Percentiles rank a stretch among this genome's conserved stretches.
phyloP scores from a whole-genome alignment of 73 alveolate genomes.

The Symbiodinium natans region DNA sequence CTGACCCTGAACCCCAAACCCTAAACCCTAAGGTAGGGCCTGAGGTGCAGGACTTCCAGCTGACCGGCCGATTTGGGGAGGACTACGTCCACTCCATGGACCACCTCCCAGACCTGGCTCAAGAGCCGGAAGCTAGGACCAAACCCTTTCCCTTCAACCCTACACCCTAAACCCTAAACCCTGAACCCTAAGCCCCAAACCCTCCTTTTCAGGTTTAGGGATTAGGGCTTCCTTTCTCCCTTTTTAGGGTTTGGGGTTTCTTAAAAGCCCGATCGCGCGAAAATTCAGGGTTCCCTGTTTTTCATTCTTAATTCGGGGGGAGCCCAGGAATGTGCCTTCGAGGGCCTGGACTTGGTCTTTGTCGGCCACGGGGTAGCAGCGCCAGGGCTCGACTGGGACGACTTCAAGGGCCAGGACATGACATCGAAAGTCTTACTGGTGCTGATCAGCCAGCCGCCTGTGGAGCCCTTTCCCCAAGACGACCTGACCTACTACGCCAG shows the following conservation, averaged over 20 bases:
- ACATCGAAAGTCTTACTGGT: neutral
- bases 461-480: slow-evolving; percentile 40
- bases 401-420: slow-evolving; percentile 35
- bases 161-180: too few species aligned
- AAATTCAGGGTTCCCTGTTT: too few species aligned
- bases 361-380: slow-evolving; percentile 63
- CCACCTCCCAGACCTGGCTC: neutral
- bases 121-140: neutral
- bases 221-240: too few species aligned
- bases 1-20: too few species aligned
- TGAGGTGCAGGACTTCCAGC: slow-evolving; percentile 43
- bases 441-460: slow-evolving; percentile 36
- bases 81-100: slow-evolving; percentile 81
- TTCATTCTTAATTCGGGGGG: too few species aligned
- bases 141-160: too few species aligned
- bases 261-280: too few species aligned
- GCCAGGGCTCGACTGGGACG: slow-evolving; percentile 60
- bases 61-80: slow-evolving; percentile 58
- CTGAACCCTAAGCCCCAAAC: too few species aligned
- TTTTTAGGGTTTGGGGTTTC: too few species aligned
- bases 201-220: too few species aligned
- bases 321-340: neutral
- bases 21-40: too few species aligned
- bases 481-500: slow-evolving; percentile 69
- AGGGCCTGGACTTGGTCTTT: slow-evolving; percentile 45